Base-by-base conservation (phyloP, 176 grass and related monocot species). In the Zoysia pacifica region DNA sequence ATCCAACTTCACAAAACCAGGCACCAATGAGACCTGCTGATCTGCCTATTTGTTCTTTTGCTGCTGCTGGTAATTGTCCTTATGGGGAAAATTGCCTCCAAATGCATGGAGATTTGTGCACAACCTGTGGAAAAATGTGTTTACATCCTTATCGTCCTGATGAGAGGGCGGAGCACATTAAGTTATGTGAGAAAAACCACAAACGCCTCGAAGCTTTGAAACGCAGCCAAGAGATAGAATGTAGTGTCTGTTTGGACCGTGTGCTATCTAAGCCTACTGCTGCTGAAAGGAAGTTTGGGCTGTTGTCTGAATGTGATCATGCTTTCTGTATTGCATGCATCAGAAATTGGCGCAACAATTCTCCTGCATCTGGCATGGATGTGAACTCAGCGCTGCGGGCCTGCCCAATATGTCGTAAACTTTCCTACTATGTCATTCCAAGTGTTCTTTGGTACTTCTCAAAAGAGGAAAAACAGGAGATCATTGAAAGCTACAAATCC, bases 221-320 rank as follows among this genome's bases (percentile, higher is more conserved):
- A 74, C 84, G 60, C 28, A 99, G 96, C 82, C 87, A 99, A 75
- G 96, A 95, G 68, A 99, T 99, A 83, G 96, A 99, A 80, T 99
- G 96, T 66, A 84, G 92, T 73, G 90, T 99, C 9, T 99, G 96
- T 76, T 88, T 99, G 72, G 96, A 99, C n/a, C 86, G 82, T 63
- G 96, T 99, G 66, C 79, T 93, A 49, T 99, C 92, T 18, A 99
- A 99, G 81, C 75, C 92, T 59, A 93, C 92, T 40, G 86, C 90
- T 65, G 90, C 90, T 73, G 96, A 95, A 83, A 88, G 96, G 59
- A 99, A 95, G 71, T 99, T 99, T 77, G 96, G 96, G 20, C 79
- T 99, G 48, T 74, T 99, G 79, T 95, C 96, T 61, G 96, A 99
- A 79, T 99, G 96, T 56, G 90, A 99, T 60, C 96, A 99, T 54